Conservation (phyloP, 345 rosid species). For the Boechera divaricarpa region DNA sequence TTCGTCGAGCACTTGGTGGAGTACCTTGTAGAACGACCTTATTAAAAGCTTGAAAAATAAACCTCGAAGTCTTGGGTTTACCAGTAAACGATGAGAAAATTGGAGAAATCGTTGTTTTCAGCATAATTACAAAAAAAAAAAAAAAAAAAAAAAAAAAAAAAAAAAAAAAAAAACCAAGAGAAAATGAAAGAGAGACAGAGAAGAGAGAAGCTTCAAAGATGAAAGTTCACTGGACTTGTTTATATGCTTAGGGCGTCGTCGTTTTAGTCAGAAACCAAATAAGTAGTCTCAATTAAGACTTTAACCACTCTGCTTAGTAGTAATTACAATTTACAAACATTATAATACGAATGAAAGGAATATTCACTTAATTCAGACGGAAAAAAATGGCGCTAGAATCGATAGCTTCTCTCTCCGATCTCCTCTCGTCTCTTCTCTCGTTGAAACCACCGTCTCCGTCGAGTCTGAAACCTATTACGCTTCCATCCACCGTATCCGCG, state of each 20-base stretch:
- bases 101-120: slow-evolving; percentile 62
- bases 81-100: slow-evolving; percentile 55
- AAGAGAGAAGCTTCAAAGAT: slow-evolving; percentile 21
- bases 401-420: slow-evolving; percentile 36
- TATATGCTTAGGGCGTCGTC: slow-evolving; percentile 20
- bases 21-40: slow-evolving; percentile 28
- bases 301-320: slow-evolving; percentile 10
- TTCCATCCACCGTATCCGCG: not conserved
- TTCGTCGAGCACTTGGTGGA: slow-evolving; percentile 68
- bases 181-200: not conserved
- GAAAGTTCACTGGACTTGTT: slow-evolving; percentile 27
- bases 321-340: slow-evolving; percentile 1
- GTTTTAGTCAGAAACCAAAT: not conserved
- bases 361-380: slow-evolving; percentile 12
- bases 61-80: slow-evolving; percentile 46
- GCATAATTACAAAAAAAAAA: slow-evolving; percentile 44
- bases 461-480: slow-evolving; percentile 7
- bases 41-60: slow-evolving; percentile 24
- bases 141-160: not conserved
- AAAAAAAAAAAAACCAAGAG: not conserved
- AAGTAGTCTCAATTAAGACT: not conserved
- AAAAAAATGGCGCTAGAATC: slow-evolving; percentile 38
- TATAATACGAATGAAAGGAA: not conserved
- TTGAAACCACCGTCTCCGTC: slow-evolving; percentile 12
- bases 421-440: slow-evolving; percentile 13